Conservation (phyloP, 148 eudicot genomes). For the Tetragonia tetragonoides region DNA sequence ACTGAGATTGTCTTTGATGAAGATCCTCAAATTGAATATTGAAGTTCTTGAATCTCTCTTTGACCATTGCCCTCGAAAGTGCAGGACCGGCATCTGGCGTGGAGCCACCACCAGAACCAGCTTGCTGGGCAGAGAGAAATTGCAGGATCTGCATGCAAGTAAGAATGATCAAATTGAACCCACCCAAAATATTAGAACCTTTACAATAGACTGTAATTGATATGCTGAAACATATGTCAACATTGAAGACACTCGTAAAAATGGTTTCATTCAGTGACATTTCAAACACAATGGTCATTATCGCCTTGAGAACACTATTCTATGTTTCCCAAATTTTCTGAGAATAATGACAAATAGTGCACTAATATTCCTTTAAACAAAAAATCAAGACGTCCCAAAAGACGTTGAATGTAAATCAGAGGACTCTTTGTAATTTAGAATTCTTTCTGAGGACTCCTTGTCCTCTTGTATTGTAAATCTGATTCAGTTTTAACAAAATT, state of each 20-base stretch:
- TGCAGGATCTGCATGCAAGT: constrained; percentile 65
- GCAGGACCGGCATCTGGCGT: constrained; percentile 36
- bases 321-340: background rate
- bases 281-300: too few species aligned
- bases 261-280: background rate
- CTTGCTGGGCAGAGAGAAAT: constrained; percentile 55
- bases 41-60: constrained; percentile 86
- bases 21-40: constrained; percentile 82
- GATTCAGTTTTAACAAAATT: too few species aligned
- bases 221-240: background rate
- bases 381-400: background rate
- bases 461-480: too few species aligned
- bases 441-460: too few species aligned
- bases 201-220: background rate
- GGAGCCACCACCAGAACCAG: constrained; percentile 31
- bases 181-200: background rate
- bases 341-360: background rate
- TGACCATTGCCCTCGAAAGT: constrained; percentile 67
- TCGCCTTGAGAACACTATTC: background rate
- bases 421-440: too few species aligned
- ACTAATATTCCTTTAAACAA: background rate
- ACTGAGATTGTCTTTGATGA: constrained; percentile 93
- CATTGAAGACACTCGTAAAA: background rate
- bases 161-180: background rate
- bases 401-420: too few species aligned